Percentiles rank a stretch among this genome's conserved stretches.
These are phyloP conservation scores for Salix koriyanagi DNA, from an alignment of 345 rosid genomes.

Conservation along the genomic window DNA sequence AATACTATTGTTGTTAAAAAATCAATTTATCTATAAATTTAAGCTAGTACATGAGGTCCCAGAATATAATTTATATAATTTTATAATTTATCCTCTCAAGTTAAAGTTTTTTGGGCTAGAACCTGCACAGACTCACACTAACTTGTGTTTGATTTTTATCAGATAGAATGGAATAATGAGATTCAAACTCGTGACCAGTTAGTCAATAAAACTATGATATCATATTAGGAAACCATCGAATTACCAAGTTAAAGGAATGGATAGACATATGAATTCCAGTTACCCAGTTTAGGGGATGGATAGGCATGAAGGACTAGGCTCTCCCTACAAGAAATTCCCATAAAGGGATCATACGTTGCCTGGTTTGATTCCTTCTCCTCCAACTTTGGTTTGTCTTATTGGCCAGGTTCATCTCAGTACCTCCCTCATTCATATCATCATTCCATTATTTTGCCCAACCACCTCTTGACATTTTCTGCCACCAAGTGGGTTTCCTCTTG, in stretches of 20 bases:
- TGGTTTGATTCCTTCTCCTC: constrained; percentile 22
- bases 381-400: constrained; percentile 34
- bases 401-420: constrained; percentile 28
- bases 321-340: constrained; percentile 30
- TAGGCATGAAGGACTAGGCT: not conserved
- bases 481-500: constrained; percentile 14
- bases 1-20: too few relatives aligned
- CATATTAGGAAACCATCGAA: too few relatives aligned
- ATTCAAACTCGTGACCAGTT: fast-evolving
- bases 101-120: too few relatives aligned
- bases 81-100: fast-evolving
- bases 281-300: not conserved
- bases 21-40: too few relatives aligned
- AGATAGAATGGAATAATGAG: fast-evolving
- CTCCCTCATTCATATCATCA: not conserved
- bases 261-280: too few relatives aligned
- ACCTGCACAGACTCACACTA: too few relatives aligned
- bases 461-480: constrained; percentile 25
- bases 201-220: too few relatives aligned
- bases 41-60: too few relatives aligned
- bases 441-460: constrained; percentile 21
- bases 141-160: too few relatives aligned
- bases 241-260: not conserved
- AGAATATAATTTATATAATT: too few relatives aligned
- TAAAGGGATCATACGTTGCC: constrained; percentile 9